Evolutionary conservation across 2,329 filamentous ascomycete species (phyloP), one percentile per base, ranked within the genome.

Genomic region (Fusarium nodosum): DNA sequence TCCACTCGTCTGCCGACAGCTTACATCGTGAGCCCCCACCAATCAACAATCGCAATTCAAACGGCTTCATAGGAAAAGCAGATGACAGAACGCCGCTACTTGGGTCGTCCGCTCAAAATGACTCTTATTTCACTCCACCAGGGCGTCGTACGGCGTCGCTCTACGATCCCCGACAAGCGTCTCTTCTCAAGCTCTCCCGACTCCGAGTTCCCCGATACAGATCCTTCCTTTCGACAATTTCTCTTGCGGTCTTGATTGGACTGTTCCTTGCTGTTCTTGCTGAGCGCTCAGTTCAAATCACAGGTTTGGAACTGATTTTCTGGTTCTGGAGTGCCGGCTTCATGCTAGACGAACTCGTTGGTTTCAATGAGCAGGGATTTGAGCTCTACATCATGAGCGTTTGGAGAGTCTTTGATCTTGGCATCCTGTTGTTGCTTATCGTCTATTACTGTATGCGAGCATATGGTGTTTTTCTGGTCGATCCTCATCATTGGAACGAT

Each of bases 311-410:
- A 78, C 83, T 97, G 18, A 79, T 97, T 15, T 97, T 98, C 80
- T 98, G 95, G 95, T 93, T 97, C 79, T 98, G 95, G 94, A 97
- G 93, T 76, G 93, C 93, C 28, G 95, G 95, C 1, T 97, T 97
- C 79, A 97, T 97, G 93, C 88, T 97, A 33, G 95, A 97, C 75
- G 95, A 97, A 80, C 87, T 98, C 24, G 94, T 97, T 20, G 94
- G 94, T 13, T 97, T 97, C 84, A 97, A 94, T 71, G 95, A 98
- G 79, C 94, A 97, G 80, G 95, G 95, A 4, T 97, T 97, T 78
- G 94, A 94, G 38, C 87, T 98, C 31, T 98, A 97, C 80, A 93
- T 97, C 75, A 95, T 97, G 90, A 97, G 93, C 78, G 96, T 97
- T 78, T 97, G 95, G 95, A 97, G 97, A 78, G 89, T 94, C 38